phyloP scores from a whole-genome alignment of 1,284 basidiomycete genomes.

The Trichosporon faecale region DNA sequence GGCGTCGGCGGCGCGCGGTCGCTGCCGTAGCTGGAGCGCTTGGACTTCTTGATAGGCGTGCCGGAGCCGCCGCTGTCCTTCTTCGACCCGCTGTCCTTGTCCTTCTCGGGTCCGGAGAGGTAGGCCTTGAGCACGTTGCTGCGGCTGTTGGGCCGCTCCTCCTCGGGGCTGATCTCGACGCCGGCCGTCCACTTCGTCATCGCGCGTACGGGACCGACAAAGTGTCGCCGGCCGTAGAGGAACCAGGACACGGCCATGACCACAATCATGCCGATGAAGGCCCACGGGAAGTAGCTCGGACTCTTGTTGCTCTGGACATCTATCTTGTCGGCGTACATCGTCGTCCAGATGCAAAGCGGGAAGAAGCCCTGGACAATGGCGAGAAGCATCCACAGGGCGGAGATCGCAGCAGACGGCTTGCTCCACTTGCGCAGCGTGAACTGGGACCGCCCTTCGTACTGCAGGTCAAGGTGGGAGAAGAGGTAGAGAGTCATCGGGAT shows the following conservation, averaged over 20 bases:
- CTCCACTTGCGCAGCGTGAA: slow-evolving; percentile 46
- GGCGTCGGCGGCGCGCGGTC: background rate
- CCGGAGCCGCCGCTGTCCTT: slow-evolving; percentile 1
- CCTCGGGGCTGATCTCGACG: slow-evolving; percentile 39
- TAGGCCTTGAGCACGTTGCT: slow-evolving; percentile 4
- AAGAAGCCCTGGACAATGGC: slow-evolving; percentile 8
- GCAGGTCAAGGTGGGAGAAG: slow-evolving; percentile 41
- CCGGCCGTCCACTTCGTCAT: slow-evolving; percentile 50
- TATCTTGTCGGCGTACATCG: background rate
- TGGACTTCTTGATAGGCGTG: background rate
- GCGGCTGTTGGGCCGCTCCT: background rate
- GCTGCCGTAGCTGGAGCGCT: background rate
- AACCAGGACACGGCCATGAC: slow-evolving; percentile 9
- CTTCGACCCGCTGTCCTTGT: background rate
- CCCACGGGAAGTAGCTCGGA: slow-evolving; percentile 7
- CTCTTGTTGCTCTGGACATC: background rate
- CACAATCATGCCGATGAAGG: background rate
- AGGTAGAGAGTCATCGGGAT: slow-evolving; percentile 45
- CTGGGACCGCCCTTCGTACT: slow-evolving; percentile 44
- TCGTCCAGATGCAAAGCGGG: background rate
- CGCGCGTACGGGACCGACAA: slow-evolving; percentile 46
- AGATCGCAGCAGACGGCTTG: slow-evolving; percentile 13
- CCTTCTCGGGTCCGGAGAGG: background rate
- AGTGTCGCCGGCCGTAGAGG: slow-evolving; percentile 29
- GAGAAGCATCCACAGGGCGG: background rate